Conservation (phyloP, 2,329 filamentous ascomycete genomes). For the Monosporascus sp. region DNA sequence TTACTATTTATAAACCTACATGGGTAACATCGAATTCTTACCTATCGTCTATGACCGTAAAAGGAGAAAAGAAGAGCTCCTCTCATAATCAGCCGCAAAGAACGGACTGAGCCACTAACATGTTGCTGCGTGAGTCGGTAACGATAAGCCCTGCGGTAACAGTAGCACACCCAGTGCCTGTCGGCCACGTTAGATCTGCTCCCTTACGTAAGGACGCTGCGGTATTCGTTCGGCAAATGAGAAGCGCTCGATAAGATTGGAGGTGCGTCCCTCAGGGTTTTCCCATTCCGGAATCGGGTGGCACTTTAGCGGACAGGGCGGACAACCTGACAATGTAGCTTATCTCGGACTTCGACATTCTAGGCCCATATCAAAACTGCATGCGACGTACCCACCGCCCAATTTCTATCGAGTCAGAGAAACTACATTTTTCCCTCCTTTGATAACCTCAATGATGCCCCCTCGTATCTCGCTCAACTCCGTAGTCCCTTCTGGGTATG, state of each 20-base stretch:
- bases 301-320: background rate
- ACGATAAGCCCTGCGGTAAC: too few species aligned
- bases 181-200: background rate
- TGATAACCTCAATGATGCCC: background rate
- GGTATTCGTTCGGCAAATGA: background rate
- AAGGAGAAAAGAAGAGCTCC: too few species aligned
- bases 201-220: too few species aligned
- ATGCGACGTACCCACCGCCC: background rate
- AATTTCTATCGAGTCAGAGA: background rate
- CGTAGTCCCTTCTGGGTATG: background rate
- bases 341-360: background rate
- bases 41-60: too few species aligned
- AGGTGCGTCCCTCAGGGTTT: background rate
- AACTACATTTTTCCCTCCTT: background rate
- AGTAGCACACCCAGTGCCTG: too few species aligned
- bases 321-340: background rate
- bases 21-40: too few species aligned
- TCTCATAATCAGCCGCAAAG: too few species aligned
- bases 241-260: background rate
- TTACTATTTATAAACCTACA: too few species aligned
- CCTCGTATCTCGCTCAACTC: background rate
- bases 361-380: background rate
- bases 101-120: too few species aligned
- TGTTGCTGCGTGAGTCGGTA: too few species aligned
- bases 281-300: background rate